A percentile compares a stretch with the other conserved stretches of the same genome.
phyloP scores from a whole-genome alignment of 176 grass and related monocot genomes.

The Zea luxurians region DNA sequence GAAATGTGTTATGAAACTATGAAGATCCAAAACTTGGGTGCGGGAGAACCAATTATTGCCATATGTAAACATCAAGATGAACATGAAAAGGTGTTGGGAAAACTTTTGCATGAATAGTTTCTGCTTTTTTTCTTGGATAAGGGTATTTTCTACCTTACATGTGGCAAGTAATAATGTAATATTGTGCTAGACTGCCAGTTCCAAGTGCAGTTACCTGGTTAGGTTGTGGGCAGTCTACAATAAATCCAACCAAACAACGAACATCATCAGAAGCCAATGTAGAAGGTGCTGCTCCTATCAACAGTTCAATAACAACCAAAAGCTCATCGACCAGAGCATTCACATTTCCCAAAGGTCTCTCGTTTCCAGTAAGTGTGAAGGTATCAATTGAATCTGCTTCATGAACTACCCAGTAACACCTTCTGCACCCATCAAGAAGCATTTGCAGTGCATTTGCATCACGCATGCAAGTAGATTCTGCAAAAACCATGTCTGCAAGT shows the following conservation, averaged over 20 bases:
- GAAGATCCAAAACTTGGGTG: constrained; percentile 20
- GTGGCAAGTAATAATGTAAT: constrained; percentile 28
- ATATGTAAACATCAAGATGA: constrained; percentile 26
- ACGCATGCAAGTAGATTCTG: constrained; percentile 78
- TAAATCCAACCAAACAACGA: constrained; percentile 85
- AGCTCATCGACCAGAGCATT: constrained; percentile 97
- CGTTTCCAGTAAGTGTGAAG: constrained; percentile 50
- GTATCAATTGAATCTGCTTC: constrained; percentile 88
- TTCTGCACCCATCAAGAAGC: constrained; percentile 99
- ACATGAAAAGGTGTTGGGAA: constrained; percentile 25
- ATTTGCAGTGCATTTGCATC: constrained; percentile 95
- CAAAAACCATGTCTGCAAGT: constrained; percentile 98
- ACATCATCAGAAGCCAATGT: constrained; percentile 69
- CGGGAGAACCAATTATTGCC: constrained; percentile 27
- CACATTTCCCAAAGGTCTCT: constrained; percentile 74
- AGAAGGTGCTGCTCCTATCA: constrained; percentile 80
- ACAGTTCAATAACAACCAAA: constrained; percentile 94
- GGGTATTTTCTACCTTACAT: constrained; percentile 38
- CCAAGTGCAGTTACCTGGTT: constrained; percentile 82
- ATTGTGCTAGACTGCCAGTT: constrained; percentile 3
- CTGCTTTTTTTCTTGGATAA: background rate
- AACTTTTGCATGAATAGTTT: constrained; percentile 16
- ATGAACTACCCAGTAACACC: constrained; percentile 81
- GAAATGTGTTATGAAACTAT: constrained; percentile 15
- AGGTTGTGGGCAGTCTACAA: constrained; percentile 94